A percentile compares a stretch with the other conserved stretches of the same genome.
These are phyloP conservation scores for Penicillium turbatum DNA, from an alignment of 495 filamentous ascomycete species.

Conservation along the genomic window DNA sequence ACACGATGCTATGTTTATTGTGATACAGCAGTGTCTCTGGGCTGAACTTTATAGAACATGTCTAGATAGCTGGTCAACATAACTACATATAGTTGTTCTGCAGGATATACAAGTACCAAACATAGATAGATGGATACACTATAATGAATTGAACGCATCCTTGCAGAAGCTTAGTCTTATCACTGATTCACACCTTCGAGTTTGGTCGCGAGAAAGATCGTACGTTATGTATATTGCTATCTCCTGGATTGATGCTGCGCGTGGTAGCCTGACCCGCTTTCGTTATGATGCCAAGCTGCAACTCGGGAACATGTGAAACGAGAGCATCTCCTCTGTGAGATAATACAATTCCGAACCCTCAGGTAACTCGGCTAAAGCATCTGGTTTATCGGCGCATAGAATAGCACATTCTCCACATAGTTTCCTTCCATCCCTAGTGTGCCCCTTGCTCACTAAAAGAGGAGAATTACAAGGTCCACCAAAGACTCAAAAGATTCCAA, in stretches of 20 bases:
- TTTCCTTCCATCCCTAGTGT: background rate
- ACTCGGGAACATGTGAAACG: background rate
- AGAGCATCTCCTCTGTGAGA: background rate
- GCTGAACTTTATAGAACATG: background rate
- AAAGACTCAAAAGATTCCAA: too few relatives aligned
- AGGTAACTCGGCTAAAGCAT: background rate
- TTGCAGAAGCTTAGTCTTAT: too few relatives aligned
- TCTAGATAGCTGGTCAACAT: too few relatives aligned
- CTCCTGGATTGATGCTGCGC: background rate
- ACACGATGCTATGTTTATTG: background rate
- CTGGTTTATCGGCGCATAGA: too few relatives aligned
- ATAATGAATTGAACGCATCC: too few relatives aligned
- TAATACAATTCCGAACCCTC: background rate
- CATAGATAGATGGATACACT: too few relatives aligned
- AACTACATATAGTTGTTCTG: too few relatives aligned
- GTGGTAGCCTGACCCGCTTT: background rate
- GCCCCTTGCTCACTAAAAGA: background rate
- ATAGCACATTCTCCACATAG: background rate
- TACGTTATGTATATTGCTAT: background rate
- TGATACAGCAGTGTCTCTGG: background rate
- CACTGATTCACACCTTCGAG: background rate
- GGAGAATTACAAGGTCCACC: too few relatives aligned
- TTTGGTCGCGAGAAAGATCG: background rate
- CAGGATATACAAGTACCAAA: too few relatives aligned
- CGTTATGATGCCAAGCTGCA: background rate